These are phyloP conservation scores for Ogataea hybrid DNA, from an alignment of 1,139 yeast genomes.

Conservation along the genomic window DNA sequence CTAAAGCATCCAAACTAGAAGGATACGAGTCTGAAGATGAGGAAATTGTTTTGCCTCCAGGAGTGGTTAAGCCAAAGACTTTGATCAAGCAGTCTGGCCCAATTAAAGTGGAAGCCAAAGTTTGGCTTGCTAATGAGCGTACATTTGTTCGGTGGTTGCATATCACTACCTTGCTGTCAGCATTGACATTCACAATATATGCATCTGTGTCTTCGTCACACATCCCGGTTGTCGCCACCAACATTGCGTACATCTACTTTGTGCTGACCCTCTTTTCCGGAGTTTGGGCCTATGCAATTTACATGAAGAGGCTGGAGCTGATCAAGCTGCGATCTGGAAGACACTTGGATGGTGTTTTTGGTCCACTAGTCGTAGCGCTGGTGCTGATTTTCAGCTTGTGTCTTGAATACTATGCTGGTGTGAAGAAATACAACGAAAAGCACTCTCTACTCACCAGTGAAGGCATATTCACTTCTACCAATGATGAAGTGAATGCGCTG, in stretches of 20 bases:
- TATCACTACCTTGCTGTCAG: conserved; percentile 84
- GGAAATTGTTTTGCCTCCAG: conserved; percentile 83
- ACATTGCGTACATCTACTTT: conserved; percentile 78
- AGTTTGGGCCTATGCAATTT: conserved; percentile 84
- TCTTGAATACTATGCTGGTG: conserved; percentile 71
- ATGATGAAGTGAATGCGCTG: conserved; percentile 20
- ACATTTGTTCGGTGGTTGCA: conserved; percentile 96
- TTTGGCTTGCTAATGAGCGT: conserved; percentile 97
- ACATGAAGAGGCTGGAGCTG: conserved; percentile 64
- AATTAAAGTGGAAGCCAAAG: conserved; percentile 92
- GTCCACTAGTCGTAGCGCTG: conserved; percentile 76
- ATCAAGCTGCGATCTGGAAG: conserved; percentile 81
- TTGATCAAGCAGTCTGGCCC: conserved; percentile 89
- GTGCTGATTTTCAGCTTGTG: conserved; percentile 67
- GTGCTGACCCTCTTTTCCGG: conserved; percentile 79
- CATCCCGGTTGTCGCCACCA: conserved; percentile 52
- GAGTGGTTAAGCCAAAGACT: conserved; percentile 77
- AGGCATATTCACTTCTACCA: conserved; percentile 7
- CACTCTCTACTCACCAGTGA: conserved; percentile 17
- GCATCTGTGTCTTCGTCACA: conserved; percentile 69
- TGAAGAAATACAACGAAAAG: conserved; percentile 39
- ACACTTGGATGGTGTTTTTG: conserved; percentile 86
- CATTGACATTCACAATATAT: conserved; percentile 82
- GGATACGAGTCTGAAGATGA: conserved; percentile 81
- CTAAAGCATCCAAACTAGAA: conserved; percentile 31